Evolutionary conservation across 306 rosid species (phyloP).

Genomic region (Prunus kanzakura): DNA sequence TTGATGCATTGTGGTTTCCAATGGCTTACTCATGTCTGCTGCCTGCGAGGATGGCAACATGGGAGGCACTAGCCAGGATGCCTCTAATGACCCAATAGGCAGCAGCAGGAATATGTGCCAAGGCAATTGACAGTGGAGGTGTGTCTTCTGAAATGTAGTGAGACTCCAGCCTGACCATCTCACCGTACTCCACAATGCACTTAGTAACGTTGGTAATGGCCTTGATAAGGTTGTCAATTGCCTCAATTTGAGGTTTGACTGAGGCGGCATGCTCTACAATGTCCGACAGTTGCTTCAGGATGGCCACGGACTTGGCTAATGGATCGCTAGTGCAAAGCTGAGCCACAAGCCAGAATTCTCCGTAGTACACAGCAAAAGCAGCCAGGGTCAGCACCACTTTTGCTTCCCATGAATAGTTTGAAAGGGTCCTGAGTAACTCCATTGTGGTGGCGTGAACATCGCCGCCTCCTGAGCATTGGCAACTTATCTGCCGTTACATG

Average conservation of each 20-base stretch:
- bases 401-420: slow-evolving; percentile 80
- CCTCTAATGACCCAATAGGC: slow-evolving; percentile 74
- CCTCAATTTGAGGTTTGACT: slow-evolving; percentile 62
- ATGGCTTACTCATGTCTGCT: slow-evolving; percentile 61
- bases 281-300: slow-evolving; percentile 68
- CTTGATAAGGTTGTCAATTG: slow-evolving; percentile 50
- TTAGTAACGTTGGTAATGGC: slow-evolving; percentile 53
- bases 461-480: slow-evolving; percentile 64
- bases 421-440: slow-evolving; percentile 52
- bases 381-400: slow-evolving; percentile 77
- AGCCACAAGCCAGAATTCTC: slow-evolving; percentile 83
- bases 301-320: slow-evolving; percentile 77
- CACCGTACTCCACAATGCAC: slow-evolving; percentile 53
- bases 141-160: slow-evolving; percentile 65
- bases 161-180: slow-evolving; percentile 40
- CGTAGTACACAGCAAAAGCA: slow-evolving; percentile 67
- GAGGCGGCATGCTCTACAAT: slow-evolving; percentile 42
- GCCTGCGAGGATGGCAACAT: slow-evolving; percentile 55
- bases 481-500: slow-evolving; percentile 45
- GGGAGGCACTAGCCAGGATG: slow-evolving; percentile 65
- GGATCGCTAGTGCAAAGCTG: slow-evolving; percentile 46
- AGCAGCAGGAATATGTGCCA: slow-evolving; percentile 73
- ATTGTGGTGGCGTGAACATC: slow-evolving; percentile 71
- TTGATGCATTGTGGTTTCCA: background rate
- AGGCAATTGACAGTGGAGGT: slow-evolving; percentile 57